A percentile compares a stretch with the other conserved stretches of the same genome.
Conservation (phyloP, 2,329 filamentous ascomycete species). For the Fusarium sp. region DNA sequence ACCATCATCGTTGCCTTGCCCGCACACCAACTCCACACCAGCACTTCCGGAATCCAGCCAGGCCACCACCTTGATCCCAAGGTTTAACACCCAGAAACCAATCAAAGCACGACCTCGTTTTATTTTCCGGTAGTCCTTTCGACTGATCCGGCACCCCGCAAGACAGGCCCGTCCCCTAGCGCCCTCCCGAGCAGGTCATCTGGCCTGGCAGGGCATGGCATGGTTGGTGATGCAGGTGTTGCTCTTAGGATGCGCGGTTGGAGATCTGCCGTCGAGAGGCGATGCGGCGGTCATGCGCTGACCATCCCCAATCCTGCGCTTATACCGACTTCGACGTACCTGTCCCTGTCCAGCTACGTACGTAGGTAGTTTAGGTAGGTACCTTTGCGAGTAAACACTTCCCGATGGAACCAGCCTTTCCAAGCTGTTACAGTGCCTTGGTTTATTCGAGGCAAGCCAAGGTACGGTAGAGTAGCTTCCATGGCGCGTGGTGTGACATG, state of each 20-base stretch:
- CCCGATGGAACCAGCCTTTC: not conserved
- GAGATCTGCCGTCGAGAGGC: not conserved
- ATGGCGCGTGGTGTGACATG: conserved; percentile 34
- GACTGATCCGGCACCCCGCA: conserved; percentile 19
- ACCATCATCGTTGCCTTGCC: conserved; percentile 11
- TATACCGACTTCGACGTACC: not conserved
- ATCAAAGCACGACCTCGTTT: conserved; percentile 25
- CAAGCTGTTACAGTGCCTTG: not conserved
- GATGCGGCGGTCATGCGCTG: not conserved
- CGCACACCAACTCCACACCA: conserved; percentile 25
- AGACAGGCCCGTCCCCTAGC: conserved; percentile 27
- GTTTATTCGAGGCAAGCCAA: not conserved
- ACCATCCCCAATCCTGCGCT: not conserved
- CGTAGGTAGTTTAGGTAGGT: not conserved
- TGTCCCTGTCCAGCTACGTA: not conserved
- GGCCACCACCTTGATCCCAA: conserved; percentile 14
- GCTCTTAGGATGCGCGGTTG: conserved; percentile 1
- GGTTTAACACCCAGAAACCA: conserved; percentile 19
- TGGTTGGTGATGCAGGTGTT: conserved; percentile 21
- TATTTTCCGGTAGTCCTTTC: conserved; percentile 34
- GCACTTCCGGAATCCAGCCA: conserved; percentile 10
- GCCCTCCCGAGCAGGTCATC: conserved; percentile 32
- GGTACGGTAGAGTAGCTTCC: conserved; percentile 3
- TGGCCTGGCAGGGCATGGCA: conserved; percentile 27
- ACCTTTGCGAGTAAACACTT: not conserved